Base-by-base conservation (phyloP, 768 basidiomycete species). In the Hirschioporus abietinus region DNA sequence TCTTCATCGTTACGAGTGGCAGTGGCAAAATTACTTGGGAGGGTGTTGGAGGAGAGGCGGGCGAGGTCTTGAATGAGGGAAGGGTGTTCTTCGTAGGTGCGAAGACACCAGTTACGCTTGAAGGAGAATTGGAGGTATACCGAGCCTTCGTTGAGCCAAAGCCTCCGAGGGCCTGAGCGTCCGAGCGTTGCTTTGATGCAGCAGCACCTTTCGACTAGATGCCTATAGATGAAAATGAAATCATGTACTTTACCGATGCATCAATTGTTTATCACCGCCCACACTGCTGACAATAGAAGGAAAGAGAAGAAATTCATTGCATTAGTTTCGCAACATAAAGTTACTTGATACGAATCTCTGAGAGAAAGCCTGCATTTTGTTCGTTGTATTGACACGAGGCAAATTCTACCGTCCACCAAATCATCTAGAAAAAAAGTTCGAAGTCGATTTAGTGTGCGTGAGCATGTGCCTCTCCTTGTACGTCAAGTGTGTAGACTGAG, bases 81-180 rank as follows among this genome's bases (percentile, higher is more conserved):
- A 88, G 88, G 69, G 94, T 93, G 24, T 77, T 92, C 69, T 96
- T 98, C 69, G 77, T 97, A 26, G 93, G 89, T 30, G 93, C 95
- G 1, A 87, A 83, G 8, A 80, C 83, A 2, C 80, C 80, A 67
- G 76, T 95, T 26, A 74, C 75, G 52, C 82, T 95, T 68, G 79
- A 74, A 1, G 79, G 76, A 1, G 75, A 76, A 4, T 66, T 91
- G 23, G 82, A 84, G 7, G 68, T 89, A 1, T 92, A 89, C 75
- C 79, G 92, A 34, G 92, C 93, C 0, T 92, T 88, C 71, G 85
- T 87, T 23, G 86, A 87, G 64, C 20, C 42, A 52, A 52, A 52
- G 42, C 42, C 42, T 52, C 42, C 42, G 12, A 12, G 4, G 12
- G 42, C 42, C 42, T 52, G 12, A 36, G 3, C 12, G 1, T 20